Conservation (phyloP, 768 basidiomycete species). For the Lentinula edodes region DNA sequence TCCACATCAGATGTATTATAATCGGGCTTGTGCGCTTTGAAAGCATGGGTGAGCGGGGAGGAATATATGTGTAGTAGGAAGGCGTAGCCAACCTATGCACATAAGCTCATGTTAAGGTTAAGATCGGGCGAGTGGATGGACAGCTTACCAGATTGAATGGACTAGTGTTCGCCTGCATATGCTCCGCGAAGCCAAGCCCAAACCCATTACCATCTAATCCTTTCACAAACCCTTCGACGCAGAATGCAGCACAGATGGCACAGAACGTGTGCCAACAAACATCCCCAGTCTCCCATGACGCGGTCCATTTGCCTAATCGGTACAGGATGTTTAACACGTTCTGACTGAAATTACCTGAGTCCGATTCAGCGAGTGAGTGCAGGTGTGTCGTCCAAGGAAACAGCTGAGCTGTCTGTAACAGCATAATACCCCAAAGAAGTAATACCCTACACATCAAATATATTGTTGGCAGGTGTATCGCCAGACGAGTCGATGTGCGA, state of each 20-base stretch:
- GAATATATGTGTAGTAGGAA: constrained; percentile 74
- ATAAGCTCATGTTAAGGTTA: constrained; percentile 6
- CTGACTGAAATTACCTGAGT: constrained; percentile 9
- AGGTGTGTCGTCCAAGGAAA: constrained; percentile 20
- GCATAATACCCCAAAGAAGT: constrained; percentile 50
- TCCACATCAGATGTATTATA: constrained; percentile 3
- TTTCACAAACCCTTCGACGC: constrained; percentile 60
- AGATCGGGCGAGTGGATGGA: background rate
- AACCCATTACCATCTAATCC: constrained; percentile 57
- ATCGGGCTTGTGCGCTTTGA: constrained; percentile 21
- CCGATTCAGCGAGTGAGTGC: background rate
- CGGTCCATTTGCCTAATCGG: constrained; percentile 38
- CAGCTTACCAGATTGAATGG: constrained; percentile 67
- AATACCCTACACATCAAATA: constrained; percentile 56
- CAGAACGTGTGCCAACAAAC: constrained; percentile 75
- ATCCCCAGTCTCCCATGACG: constrained; percentile 47
- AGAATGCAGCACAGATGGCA: constrained; percentile 59
- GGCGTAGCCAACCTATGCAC: constrained; percentile 62
- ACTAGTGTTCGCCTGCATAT: constrained; percentile 42
- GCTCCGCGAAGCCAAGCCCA: constrained; percentile 29
- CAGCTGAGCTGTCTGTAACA: constrained; percentile 49
- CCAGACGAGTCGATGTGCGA: constrained; percentile 50
- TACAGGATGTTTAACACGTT: constrained; percentile 24
- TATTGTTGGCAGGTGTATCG: constrained; percentile 58
- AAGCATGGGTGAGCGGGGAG: constrained; percentile 52